Conservation (phyloP, 208 protist genomes). For the Angomonas deanei region DNA sequence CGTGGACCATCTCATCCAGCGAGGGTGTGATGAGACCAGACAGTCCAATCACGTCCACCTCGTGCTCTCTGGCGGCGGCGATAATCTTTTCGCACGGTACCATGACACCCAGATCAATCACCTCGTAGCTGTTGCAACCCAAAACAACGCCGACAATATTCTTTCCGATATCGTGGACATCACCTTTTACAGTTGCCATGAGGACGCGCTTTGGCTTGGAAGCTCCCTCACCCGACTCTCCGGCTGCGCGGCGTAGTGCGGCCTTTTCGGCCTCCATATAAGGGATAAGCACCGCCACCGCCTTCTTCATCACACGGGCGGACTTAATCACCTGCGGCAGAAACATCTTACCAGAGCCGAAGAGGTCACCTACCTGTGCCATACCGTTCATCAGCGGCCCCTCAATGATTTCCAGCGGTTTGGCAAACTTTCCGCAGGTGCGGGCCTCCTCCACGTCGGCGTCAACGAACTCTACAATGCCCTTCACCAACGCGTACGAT, state of each 20-base stretch:
- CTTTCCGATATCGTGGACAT: conserved; percentile 98
- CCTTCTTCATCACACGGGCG: conserved; percentile 96
- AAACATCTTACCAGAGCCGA: conserved; percentile 97
- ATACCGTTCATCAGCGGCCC: conserved; percentile 96
- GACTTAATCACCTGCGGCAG: conserved; percentile 96
- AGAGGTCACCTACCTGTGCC: conserved; percentile 94
- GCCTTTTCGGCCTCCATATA: conserved; percentile 93
- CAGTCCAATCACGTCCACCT: conserved; percentile 92
- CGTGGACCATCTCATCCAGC: conserved; percentile 95
- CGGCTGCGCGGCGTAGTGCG: conserved; percentile 8
- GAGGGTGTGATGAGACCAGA: conserved; percentile 97
- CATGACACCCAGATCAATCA: conserved; percentile 96
- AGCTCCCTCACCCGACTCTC: conserved; percentile 10
- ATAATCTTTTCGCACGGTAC: conserved; percentile 91
- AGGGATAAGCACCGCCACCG: conserved; percentile 94
- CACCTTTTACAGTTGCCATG: conserved; percentile 96
- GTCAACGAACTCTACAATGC: conserved; percentile 92
- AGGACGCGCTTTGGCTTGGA: conserved; percentile 58
- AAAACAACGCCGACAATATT: conserved; percentile 97
- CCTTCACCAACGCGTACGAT: conserved; percentile 92
- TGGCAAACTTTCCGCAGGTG: conserved; percentile 35
- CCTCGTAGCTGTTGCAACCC: conserved; percentile 95
- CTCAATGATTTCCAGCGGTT: conserved; percentile 88
- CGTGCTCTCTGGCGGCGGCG: conserved; percentile 58
- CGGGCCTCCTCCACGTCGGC: conserved; percentile 92